Percentiles rank a stretch among this genome's conserved stretches.
These are phyloP conservation scores for Scutellaria minor DNA, from an alignment of 257 asterid species.

Conservation along the genomic window DNA sequence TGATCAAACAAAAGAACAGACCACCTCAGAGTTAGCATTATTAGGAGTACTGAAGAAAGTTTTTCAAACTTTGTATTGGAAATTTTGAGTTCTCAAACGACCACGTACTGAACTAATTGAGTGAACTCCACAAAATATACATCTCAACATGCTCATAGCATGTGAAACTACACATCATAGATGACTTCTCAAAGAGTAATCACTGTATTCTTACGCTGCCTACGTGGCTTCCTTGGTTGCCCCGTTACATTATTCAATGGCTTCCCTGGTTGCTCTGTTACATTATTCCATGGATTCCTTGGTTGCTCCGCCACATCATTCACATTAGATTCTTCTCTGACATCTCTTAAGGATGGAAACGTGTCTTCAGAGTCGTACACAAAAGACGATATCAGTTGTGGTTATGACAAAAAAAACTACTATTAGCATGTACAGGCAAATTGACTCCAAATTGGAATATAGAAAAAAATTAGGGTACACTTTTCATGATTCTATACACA, in stretches of 20 bases:
- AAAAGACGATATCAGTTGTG: conserved; percentile 23
- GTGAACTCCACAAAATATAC: neutral
- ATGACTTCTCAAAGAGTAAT: conserved; percentile 32
- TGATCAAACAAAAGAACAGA: neutral
- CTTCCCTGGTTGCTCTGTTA: conserved; percentile 39
- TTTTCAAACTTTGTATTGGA: conserved; percentile 12
- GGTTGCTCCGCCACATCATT: conserved; percentile 40
- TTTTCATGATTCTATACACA: conserved; percentile 16
- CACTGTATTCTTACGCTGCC: conserved; percentile 59
- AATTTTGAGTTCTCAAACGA: neutral
- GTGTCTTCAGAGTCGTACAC: conserved; percentile 47
- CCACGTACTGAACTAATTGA: neutral
- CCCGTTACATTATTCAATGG: conserved; percentile 35
- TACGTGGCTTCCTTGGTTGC: conserved; percentile 57
- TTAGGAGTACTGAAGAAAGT: neutral
- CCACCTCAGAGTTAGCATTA: conserved; percentile 4
- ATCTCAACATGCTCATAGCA: conserved; percentile 3
- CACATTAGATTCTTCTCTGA: conserved; percentile 34
- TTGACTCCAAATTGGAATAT: neutral
- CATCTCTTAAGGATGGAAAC: conserved; percentile 41
- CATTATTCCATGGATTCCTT: conserved; percentile 38
- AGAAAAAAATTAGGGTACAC: neutral
- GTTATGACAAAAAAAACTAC: conserved; percentile 10
- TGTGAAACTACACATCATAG: conserved; percentile 16
- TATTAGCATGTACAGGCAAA: too few relatives aligned